These are phyloP conservation scores for Rauvolfia tetraphylla DNA, from an alignment of 257 asterid genomes.

Conservation along the genomic window DNA sequence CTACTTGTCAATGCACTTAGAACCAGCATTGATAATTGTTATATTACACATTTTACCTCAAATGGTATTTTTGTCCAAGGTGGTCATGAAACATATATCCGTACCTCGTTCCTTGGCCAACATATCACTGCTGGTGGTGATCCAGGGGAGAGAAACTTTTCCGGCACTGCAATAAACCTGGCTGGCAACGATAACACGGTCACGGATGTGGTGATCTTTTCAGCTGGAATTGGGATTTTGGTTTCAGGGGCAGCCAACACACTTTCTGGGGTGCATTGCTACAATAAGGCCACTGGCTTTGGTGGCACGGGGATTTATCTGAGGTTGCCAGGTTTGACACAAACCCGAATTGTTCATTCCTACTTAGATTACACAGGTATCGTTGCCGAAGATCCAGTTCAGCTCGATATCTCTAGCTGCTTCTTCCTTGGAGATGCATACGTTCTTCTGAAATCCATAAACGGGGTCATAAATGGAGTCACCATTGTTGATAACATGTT, in stretches of 20 bases:
- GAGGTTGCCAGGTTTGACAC: constrained; percentile 60
- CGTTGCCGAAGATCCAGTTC: constrained; percentile 93
- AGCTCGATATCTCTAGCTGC: constrained; percentile 53
- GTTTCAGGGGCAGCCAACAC: constrained; percentile 71
- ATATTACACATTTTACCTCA: constrained; percentile 66
- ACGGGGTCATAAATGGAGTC: constrained; percentile 65
- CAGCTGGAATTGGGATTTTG: constrained; percentile 65
- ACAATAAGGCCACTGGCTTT: constrained; percentile 83
- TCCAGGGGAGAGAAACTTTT: constrained; percentile 46
- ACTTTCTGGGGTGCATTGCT: constrained; percentile 76
- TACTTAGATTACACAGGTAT: constrained; percentile 80
- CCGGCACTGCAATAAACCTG: constrained; percentile 67
- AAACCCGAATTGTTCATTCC: constrained; percentile 66
- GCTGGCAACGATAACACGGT: constrained; percentile 72
- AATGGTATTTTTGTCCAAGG: constrained; percentile 58
- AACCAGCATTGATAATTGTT: constrained; percentile 71
- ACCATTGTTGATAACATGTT: constrained; percentile 74
- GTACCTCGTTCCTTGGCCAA: constrained; percentile 72
- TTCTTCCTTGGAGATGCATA: constrained; percentile 82
- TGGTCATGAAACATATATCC: constrained; percentile 81
- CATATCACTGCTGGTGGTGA: constrained; percentile 83
- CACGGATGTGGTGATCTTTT: constrained; percentile 74
- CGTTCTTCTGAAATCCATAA: constrained; percentile 51
- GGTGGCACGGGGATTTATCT: constrained; percentile 85
- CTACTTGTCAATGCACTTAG: constrained; percentile 63